Base-by-base conservation (phyloP, 495 filamentous ascomycete species). In the Geoglossum glabrum region DNA sequence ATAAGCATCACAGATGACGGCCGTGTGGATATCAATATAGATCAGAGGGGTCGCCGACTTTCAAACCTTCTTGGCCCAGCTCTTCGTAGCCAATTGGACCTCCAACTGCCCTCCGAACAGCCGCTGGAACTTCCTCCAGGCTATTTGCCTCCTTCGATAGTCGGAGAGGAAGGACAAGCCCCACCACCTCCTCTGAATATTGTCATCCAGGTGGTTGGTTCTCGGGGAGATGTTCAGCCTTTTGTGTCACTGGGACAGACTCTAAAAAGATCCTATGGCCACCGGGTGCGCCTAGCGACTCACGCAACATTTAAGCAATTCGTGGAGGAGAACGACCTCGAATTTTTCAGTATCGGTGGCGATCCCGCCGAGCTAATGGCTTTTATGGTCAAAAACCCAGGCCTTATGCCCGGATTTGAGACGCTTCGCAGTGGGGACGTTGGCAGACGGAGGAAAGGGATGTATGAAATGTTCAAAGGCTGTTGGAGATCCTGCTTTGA, bases 311-410 rank as follows among this genome's bases (percentile, higher is more conserved):
- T 92, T 64, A 73, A 80, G 60, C 67, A 78, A 3, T 83, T 85
- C 57, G 77, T 90, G 23, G 71, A 78, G 56, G 76, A 82, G n/a
- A 77, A 79, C 63, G 81, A 78, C 0, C 69, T 90, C 4, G 86
- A 90, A 64, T 90, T 88, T 67, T 90, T 87, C 69, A 76, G 69
- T 49, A 86, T 90, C 36, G 85, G 86, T 11, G 86, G 86, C 30
- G 83, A 90, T 65, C 86, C 86, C 17, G 73, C 80, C 0, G 80
- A 86, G 63, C 74, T 92, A 26, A 92, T 92, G 86, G 78, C 82
- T 1, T 90, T 85, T 62, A 88, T 90, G 86, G 85, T 89, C 23
- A 86, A 87, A 65, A 87, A 92, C 67, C 83, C 85, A 13, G 83
- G 86, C 1, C 71, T 92, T 57, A 82, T 89, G 69, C 86, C 86